Evolutionary conservation across 345 rosid genomes (phyloP), one percentile per base, ranked within the genome.

Genomic region (Schrenkiella parvula): DNA sequence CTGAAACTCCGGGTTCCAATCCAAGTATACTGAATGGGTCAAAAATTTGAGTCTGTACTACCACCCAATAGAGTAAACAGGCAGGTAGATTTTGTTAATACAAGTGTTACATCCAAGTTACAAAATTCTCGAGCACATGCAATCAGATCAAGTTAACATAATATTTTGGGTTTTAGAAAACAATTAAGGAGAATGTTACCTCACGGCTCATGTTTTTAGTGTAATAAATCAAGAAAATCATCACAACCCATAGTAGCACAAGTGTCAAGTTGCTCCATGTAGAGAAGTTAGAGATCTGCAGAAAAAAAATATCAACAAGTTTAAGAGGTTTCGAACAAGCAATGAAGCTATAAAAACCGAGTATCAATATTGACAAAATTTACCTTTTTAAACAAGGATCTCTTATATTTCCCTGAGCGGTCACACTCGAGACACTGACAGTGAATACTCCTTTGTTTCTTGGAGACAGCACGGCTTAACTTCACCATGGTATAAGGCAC

Each of bases 1-100:
- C 97, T 43, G 86, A 80, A 76, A 92, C 97, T 62, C 97, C 96
- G 60, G 89, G 66, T 75, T 86, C 84, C 72, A 95, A 77, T 28
- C 91, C 98, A 54, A 92, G 96, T 82, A 95, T 95, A 78, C 80
- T 62, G 60, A 76, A 89, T 56, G 99, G 99, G 72, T 95, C 98
- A 79, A 95, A 95, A 32, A 90, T 85, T 86, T 90, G 90, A 78
- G 82, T 52, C 98, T 95, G 89, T 23, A 44, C 35, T 23, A 53
- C 42, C 58, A 68, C 51, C 68, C 17, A 61, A 68, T 15, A 69
- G 53, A 22, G 64, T 52, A 61, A 52, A 25, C 31, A 47, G 43
- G 64, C n/a, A 32, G 52, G 50, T 38, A 22, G 8, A 29, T 18
- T 2, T 43, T 68, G 65, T 31, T 21, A 64, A 56, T 42, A 25